Evolutionary conservation across 768 basidiomycete species (phyloP), one percentile per base, ranked within the genome.

Genomic region (Leccinum sublutescens): DNA sequence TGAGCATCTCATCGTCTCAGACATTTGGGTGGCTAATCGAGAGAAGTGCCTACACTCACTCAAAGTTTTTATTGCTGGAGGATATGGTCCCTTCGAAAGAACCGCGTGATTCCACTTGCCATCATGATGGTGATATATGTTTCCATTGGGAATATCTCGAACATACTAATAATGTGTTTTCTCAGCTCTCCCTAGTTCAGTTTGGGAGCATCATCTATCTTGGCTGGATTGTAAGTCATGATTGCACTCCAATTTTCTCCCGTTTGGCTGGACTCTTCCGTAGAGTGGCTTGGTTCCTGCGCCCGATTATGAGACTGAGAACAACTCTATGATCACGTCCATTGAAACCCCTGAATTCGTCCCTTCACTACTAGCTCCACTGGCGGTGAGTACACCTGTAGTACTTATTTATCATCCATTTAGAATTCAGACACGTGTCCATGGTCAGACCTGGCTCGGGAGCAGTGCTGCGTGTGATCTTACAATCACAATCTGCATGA

Each of bases 41-140:
- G 48, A 49, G 48, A 15, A 49, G 48, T 49, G 25, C 9, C 15
- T 17, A 49, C 15, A 27, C 7, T 27, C 7, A 49, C 48, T 49
- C 69, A 71, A 3, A 45, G 61, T 9, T 68, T 71, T 33, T 64
- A 55, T 56, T 68, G 64, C 50, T 71, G 69, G 67, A 52, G 62
- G 60, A 64, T 71, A 60, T 52, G 55, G 19, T 40, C 23, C 12
- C 54, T 68, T 29, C 27, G 19, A 9, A 52, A 8, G 40, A 47
- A 7, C 1, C 33, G 15, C 23, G 5, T 55, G 25, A 7, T 68
- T 1, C 15, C 34, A 9, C 2, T 59, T 52, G 34, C 31, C 1
- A 68, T 69, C 15, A 64, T 64, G 64, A 60, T 50, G 67, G 69
- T 69, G 15, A 63, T 43, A 12, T 8, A 10, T 15, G 10, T 29